Evolutionary conservation across 202 grass and related monocot species (phyloP), one percentile per base, ranked within the genome.

Genomic region (Panicum hallii): DNA sequence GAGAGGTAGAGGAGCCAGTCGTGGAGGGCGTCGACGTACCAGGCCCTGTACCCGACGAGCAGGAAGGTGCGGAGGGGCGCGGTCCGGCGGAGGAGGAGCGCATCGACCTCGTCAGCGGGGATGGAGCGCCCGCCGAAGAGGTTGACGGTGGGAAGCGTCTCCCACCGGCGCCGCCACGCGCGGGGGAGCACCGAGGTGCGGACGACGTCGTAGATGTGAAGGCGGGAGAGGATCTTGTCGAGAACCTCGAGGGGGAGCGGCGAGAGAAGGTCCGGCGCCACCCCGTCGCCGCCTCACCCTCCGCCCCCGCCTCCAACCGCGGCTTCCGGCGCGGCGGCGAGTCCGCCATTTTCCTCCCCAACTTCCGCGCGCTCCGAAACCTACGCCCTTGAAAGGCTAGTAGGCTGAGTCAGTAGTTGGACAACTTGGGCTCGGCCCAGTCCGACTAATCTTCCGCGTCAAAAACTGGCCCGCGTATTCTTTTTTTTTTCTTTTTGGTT

Each of bases 1-100:
- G 67, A 70, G 67, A 70, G 67, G 67, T 70, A 70, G 20, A 70
- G 43, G 67, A 70, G 42, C 67, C 67, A 70, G 42, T 70, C 20
- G n/a, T 70, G n/a, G 43, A 70, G n/a, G 43, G 67, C 43, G 43
- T 70, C 67, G 67, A 70, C 10, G n/a, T 46, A 70, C 67, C 67
- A 46, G 67, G 5, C 0, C 1, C 41, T 6, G 67, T 23, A 26
- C 67, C 10, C 67, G 11, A 13, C 2, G 41, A 70, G 67, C 11
- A 10, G 41, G 17, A 46, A 70, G 67, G 20, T 14, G 42, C 67
- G 67, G 42, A 46, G 10, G 67, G 67, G 67, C 42, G 67, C 67
- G 4, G 67, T 11, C 9, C 67, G 42, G 67, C 42, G 42, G 67
- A 70, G 67, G 67, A 70, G 67, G 67, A 70, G 22, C 9, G 4